These are phyloP conservation scores for Globisporangium cystogenes DNA, from an alignment of 352 stramenopile genomes.

Conservation along the genomic window DNA sequence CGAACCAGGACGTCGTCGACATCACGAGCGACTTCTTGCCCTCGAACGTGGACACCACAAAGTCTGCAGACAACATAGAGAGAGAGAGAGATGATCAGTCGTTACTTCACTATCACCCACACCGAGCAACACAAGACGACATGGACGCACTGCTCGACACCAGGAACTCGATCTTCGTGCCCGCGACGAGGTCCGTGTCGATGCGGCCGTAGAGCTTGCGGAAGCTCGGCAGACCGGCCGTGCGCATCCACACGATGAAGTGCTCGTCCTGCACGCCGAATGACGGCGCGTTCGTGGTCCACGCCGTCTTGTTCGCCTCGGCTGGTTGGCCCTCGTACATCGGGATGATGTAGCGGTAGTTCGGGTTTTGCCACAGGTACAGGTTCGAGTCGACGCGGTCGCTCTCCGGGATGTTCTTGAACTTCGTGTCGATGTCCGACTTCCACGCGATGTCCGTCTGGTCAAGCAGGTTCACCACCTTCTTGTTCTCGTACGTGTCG, in stretches of 20 bases:
- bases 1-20: conserved; percentile 95
- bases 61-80: conserved; percentile 69
- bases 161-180: conserved; percentile 90
- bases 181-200: conserved; percentile 86
- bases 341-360: conserved; percentile 80
- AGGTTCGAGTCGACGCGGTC: conserved; percentile 38
- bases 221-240: conserved; percentile 96
- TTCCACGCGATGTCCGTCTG: conserved; percentile 97
- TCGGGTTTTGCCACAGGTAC: conserved; percentile 80
- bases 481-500: conserved; percentile 43
- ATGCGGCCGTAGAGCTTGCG: conserved; percentile 99
- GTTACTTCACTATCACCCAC: conserved; percentile 4
- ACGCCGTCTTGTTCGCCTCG: conserved; percentile 75
- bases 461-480: conserved; percentile 85
- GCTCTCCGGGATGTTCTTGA: conserved; percentile 85
- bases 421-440: conserved; percentile 95
- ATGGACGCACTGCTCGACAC: conserved; percentile 83
- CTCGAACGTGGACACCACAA: conserved; percentile 92
- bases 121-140: conserved; percentile 4
- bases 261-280: conserved; percentile 97
- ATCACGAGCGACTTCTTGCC: conserved; percentile 97
- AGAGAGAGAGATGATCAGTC: no score
- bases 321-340: conserved; percentile 44
- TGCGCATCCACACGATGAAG: conserved; percentile 99
- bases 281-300: conserved; percentile 51